phyloP scores from a whole-genome alignment of 495 filamentous ascomycete species.

The Penicillium atrosanguineum region DNA sequence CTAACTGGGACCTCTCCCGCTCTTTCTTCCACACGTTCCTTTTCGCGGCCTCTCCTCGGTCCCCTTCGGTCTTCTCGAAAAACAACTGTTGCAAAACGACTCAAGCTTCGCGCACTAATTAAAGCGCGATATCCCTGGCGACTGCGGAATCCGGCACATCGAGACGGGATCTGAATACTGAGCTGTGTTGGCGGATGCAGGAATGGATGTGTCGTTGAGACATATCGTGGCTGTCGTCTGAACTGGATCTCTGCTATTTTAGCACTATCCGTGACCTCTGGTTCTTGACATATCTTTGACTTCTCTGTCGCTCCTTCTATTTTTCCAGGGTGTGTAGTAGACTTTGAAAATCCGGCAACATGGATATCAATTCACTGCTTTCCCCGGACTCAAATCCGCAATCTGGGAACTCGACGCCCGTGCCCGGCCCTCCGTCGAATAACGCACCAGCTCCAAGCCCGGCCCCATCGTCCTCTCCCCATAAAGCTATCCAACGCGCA shows the following conservation, averaged over 20 bases:
- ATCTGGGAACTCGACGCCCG: conserved; percentile 42
- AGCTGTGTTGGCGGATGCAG: conserved; percentile 30
- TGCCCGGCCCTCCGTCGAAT: conserved; percentile 32
- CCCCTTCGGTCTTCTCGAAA: background rate
- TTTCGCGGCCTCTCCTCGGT: conserved; percentile 1
- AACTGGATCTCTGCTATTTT: conserved; percentile 29
- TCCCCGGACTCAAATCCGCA: conserved; percentile 62
- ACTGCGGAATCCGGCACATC: conserved; percentile 6
- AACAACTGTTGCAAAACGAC: background rate
- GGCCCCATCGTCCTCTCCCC: conserved; percentile 28
- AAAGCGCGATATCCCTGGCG: conserved; percentile 8
- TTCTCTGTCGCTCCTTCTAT: conserved; percentile 13
- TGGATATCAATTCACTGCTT: conserved; percentile 74
- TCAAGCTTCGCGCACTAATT: background rate
- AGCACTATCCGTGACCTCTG: conserved; percentile 23
- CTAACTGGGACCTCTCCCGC: conserved; percentile 9
- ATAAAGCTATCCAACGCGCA: conserved; percentile 35
- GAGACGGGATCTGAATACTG: conserved; percentile 20
- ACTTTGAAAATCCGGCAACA: conserved; percentile 27
- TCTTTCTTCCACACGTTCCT: conserved; percentile 13
- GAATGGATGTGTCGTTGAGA: conserved; percentile 48
- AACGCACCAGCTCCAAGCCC: conserved; percentile 29
- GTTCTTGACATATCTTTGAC: conserved; percentile 6
- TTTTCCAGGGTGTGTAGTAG: conserved; percentile 9
- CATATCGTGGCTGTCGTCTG: conserved; percentile 29